These are phyloP conservation scores for Pyrus betulifolia DNA, from an alignment of 306 rosid genomes.

Conservation along the genomic window DNA sequence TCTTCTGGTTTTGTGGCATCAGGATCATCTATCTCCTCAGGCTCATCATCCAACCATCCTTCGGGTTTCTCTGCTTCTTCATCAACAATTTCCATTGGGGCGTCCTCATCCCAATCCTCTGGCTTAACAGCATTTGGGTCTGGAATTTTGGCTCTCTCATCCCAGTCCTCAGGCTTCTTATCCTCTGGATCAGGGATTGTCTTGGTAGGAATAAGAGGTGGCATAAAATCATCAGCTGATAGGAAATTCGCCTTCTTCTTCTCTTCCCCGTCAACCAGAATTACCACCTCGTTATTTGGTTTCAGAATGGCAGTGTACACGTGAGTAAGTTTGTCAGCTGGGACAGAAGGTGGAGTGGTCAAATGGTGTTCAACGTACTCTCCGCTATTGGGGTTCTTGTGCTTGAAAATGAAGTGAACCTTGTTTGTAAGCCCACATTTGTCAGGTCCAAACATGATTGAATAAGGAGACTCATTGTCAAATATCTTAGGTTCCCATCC, in stretches of 20 bases:
- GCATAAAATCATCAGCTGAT: slow-evolving; percentile 85
- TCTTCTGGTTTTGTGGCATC: slow-evolving; percentile 87
- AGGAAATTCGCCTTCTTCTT: slow-evolving; percentile 47
- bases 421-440: slow-evolving; percentile 92
- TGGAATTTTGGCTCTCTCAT: slow-evolving; percentile 79
- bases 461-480: slow-evolving; percentile 71
- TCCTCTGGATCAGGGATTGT: slow-evolving; percentile 95
- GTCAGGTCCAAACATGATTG: slow-evolving; percentile 98
- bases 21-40: slow-evolving; percentile 89
- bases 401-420: slow-evolving; percentile 94
- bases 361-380: slow-evolving; percentile 87
- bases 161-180: slow-evolving; percentile 97
- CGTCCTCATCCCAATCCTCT: slow-evolving; percentile 98
- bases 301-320: slow-evolving; percentile 79
- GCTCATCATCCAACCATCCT: slow-evolving; percentile 97
- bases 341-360: slow-evolving; percentile 78
- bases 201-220: slow-evolving; percentile 73
- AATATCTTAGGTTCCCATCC: slow-evolving; percentile 85
- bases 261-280: slow-evolving; percentile 48
- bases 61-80: slow-evolving; percentile 94
- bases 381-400: slow-evolving; percentile 83
- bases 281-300: slow-evolving; percentile 31
- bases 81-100: slow-evolving; percentile 81
- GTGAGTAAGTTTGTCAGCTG: slow-evolving; percentile 78
- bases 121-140: slow-evolving; percentile 87